Conservation (phyloP, 2,329 filamentous ascomycete genomes). For the Pseudogymnoascus verrucosus region DNA sequence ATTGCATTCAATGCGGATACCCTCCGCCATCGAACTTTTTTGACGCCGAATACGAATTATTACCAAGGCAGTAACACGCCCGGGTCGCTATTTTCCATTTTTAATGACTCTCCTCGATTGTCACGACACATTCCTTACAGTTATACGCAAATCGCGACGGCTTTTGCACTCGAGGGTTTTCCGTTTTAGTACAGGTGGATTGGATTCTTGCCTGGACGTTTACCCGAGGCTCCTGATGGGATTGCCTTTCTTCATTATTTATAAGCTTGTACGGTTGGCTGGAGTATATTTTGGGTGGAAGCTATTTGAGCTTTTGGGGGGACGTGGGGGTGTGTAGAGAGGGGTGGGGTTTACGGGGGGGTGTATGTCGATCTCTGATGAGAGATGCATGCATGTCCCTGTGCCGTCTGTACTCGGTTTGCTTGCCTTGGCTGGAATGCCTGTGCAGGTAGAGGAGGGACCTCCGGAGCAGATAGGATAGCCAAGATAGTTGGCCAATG, state of each 20-base stretch:
- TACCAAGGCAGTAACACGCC: slow-evolving; percentile 5
- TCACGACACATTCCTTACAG: slow-evolving; percentile 6
- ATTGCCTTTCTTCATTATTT: slow-evolving; percentile 2
- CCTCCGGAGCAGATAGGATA: slow-evolving; percentile 6
- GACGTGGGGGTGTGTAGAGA: neutral
- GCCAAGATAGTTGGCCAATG: slow-evolving; percentile 3
- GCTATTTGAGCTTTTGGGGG: neutral
- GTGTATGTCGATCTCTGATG: neutral
- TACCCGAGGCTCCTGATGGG: slow-evolving; percentile 1
- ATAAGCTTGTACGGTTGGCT: neutral
- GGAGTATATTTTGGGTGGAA: slow-evolving; percentile 5
- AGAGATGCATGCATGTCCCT: neutral
- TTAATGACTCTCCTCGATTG: slow-evolving; percentile 8
- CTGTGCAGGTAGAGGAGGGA: neutral
- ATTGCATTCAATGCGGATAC: slow-evolving; percentile 33
- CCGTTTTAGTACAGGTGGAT: neutral
- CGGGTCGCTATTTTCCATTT: slow-evolving; percentile 5
- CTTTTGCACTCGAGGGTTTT: neutral
- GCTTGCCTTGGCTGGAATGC: slow-evolving; percentile 3
- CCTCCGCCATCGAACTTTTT: slow-evolving; percentile 20
- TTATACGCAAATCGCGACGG: neutral
- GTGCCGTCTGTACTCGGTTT: neutral
- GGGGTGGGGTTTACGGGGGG: neutral
- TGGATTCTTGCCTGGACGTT: neutral
- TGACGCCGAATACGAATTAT: slow-evolving; percentile 27